A percentile compares a stretch with the other conserved stretches of the same genome.
These are phyloP conservation scores for Toxoplasma gondii DNA, from an alignment of 169 alveolate genomes.

Conservation along the genomic window DNA sequence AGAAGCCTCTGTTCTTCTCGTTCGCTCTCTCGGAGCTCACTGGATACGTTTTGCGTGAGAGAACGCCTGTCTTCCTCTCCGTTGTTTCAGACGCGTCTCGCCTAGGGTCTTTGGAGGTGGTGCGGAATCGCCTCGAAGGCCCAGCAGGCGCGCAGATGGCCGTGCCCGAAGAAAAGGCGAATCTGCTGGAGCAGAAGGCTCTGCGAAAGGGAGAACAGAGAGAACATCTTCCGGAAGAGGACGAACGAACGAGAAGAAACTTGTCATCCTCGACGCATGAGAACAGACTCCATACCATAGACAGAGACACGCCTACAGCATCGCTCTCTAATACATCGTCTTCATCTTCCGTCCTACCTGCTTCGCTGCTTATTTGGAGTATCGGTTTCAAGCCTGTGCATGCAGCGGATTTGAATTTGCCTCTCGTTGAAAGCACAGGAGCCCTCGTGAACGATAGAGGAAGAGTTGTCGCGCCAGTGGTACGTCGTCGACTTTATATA, in stretches of 20 bases:
- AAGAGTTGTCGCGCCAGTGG: neutral
- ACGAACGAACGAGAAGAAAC: no score
- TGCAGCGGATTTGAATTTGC: neutral
- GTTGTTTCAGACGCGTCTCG: slow-evolving; percentile 5
- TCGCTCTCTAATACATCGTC: neutral
- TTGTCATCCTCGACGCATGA: neutral
- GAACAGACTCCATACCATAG: neutral
- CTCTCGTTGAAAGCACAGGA: neutral
- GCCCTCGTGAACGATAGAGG: neutral
- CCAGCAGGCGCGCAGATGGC: neutral
- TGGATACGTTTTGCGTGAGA: no score
- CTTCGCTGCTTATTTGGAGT: slow-evolving; percentile 50
- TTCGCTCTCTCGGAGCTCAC: no score
- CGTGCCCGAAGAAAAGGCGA: neutral
- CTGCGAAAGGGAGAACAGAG: neutral
- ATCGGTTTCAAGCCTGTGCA: slow-evolving; percentile 33
- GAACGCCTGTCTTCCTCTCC: no score
- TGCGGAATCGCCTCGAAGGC: slow-evolving; percentile 27
- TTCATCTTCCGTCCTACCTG: neutral
- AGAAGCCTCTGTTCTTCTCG: no score
- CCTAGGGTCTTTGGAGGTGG: neutral
- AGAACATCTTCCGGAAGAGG: neutral
- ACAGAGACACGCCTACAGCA: no score
- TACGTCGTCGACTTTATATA: neutral
- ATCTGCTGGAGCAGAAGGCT: neutral